Conservation (phyloP, 768 basidiomycete species). For the Leucocoprinus birnbaumii region DNA sequence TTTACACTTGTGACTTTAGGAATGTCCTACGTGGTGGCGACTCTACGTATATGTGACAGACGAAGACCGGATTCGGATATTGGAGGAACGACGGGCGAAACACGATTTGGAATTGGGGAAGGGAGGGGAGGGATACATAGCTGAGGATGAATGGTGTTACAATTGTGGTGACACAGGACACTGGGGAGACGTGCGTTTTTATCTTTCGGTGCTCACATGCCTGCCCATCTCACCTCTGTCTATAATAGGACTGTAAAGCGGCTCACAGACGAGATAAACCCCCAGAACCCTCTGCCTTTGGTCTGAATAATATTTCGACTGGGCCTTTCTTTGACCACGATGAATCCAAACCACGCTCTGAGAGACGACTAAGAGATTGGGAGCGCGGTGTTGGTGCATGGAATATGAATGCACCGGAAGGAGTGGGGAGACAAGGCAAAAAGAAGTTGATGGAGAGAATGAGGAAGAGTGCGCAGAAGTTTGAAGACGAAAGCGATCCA, state of each 20-base stretch:
- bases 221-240: neutral
- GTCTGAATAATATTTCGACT: slow-evolving; percentile 51
- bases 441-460: slow-evolving; percentile 57
- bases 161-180: slow-evolving; percentile 75
- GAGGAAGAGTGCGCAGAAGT: slow-evolving; percentile 43
- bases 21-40: slow-evolving; percentile 83
- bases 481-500: slow-evolving; percentile 46
- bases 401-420: slow-evolving; percentile 44
- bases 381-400: slow-evolving; percentile 39
- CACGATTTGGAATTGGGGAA: slow-evolving; percentile 50
- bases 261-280: slow-evolving; percentile 38
- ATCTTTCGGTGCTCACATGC: neutral
- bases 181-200: slow-evolving; percentile 68
- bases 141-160: slow-evolving; percentile 75
- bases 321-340: slow-evolving; percentile 64
- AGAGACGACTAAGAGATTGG: slow-evolving; percentile 38
- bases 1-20: slow-evolving; percentile 36
- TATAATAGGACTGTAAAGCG: slow-evolving; percentile 58
- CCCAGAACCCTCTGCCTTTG: slow-evolving; percentile 64
- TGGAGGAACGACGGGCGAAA: slow-evolving; percentile 47
- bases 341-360: slow-evolving; percentile 21
- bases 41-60: slow-evolving; percentile 70
- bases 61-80: slow-evolving; percentile 42
- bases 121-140: slow-evolving; percentile 80
- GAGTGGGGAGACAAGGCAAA: slow-evolving; percentile 66